phyloP scores from a whole-genome alignment of 2,329 filamentous ascomycete genomes.

The Colletotrichum lentis region DNA sequence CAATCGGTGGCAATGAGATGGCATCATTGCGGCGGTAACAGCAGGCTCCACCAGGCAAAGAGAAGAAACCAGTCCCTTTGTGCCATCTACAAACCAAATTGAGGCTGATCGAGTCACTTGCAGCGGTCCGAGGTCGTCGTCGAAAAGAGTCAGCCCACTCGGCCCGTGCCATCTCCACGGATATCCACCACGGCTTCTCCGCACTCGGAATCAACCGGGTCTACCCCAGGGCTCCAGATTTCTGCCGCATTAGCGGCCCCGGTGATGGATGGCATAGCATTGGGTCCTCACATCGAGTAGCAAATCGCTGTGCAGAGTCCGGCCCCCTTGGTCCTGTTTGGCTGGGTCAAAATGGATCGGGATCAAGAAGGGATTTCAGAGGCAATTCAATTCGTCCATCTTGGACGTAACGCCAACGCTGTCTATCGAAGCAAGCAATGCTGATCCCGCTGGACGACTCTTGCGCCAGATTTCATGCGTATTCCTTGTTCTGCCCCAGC shows the following conservation, averaged over 20 bases:
- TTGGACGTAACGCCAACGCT: background rate
- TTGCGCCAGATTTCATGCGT: background rate
- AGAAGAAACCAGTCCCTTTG: background rate
- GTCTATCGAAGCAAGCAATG: background rate
- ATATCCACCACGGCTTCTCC: background rate
- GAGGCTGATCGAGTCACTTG: background rate
- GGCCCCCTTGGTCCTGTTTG: no score
- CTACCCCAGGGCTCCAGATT: no score
- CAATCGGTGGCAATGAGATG: background rate
- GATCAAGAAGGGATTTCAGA: background rate
- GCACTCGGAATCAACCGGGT: background rate
- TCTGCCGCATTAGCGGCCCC: no score
- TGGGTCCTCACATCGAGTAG: background rate
- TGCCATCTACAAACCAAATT: background rate
- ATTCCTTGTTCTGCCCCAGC: background rate
- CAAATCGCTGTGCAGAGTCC: no score
- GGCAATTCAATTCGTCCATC: background rate
- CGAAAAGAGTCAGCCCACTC: background rate
- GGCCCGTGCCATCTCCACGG: background rate
- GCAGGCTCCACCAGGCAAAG: background rate
- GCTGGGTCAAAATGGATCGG: no score
- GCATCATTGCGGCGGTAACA: background rate
- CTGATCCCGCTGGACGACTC: background rate
- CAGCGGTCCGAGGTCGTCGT: background rate
- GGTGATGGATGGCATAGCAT: no score